A percentile compares a stretch with the other conserved stretches of the same genome.
phyloP scores from a whole-genome alignment of 495 filamentous ascomycete genomes.

The Penicillium longicatenatum region DNA sequence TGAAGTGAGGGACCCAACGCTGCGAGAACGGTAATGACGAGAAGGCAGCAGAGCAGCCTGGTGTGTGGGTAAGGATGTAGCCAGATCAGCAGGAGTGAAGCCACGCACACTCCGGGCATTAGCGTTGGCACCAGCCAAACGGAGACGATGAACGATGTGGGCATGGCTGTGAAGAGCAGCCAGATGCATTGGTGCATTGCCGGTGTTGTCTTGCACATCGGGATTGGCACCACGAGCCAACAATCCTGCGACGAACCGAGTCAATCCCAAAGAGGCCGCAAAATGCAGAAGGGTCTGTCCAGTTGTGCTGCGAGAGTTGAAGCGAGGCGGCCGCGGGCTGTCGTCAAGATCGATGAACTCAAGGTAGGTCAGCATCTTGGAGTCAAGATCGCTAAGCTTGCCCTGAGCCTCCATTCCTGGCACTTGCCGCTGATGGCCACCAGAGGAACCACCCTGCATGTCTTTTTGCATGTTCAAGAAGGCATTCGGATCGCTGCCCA shows the following conservation, averaged over 20 bases:
- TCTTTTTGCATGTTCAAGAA: constrained; percentile 48
- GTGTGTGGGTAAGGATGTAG: constrained; percentile 59
- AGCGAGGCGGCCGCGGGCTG: constrained; percentile 63
- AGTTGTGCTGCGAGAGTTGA: constrained; percentile 62
- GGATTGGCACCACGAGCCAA: constrained; percentile 78
- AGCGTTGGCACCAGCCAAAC: constrained; percentile 72
- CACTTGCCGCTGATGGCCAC: constrained; percentile 47
- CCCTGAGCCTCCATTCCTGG: constrained; percentile 44
- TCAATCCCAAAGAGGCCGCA: constrained; percentile 73
- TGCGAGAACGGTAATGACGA: constrained; percentile 59
- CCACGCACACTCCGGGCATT: constrained; percentile 69
- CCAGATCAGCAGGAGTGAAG: constrained; percentile 72
- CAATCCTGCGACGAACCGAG: constrained; percentile 77
- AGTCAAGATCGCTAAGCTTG: constrained; percentile 62
- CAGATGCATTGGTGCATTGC: constrained; percentile 82
- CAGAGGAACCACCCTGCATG: constrained; percentile 44
- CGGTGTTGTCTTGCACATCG: constrained; percentile 73
- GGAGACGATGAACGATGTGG: constrained; percentile 74
- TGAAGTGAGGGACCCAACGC: constrained; percentile 53
- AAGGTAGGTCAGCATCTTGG: constrained; percentile 68
- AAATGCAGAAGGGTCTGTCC: constrained; percentile 85
- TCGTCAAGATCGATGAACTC: constrained; percentile 79
- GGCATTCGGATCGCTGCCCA: constrained; percentile 49
- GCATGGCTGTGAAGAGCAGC: constrained; percentile 76
- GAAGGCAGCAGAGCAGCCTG: constrained; percentile 57